Base-by-base conservation (phyloP, 805 yeast genomes). In the Priceomyces carsonii region DNA sequence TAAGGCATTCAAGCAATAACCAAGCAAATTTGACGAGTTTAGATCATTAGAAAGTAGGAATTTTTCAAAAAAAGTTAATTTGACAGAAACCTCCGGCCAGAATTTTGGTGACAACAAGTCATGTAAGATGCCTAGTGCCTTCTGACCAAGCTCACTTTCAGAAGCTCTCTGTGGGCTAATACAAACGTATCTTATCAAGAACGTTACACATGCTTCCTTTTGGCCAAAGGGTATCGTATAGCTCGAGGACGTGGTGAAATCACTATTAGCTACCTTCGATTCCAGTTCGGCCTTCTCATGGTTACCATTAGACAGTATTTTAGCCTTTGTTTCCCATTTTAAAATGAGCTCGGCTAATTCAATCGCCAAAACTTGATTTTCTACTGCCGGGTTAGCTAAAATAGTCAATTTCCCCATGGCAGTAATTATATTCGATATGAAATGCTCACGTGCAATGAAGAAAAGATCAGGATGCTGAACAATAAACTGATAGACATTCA, bases 71-170 rank as follows among this genome's bases (percentile, higher is more conserved):
- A 86, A 89, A 1, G 82, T 76, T 21, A 93, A 68, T 48, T 87
- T 87, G 13, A 93, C 89, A n/a, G 82, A 75, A 5, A 88, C 95
- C 46, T 88, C 96, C 0, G 87, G 73, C 98, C 98, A 91, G 42
- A 77, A 79, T 0, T 73, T 73, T 3, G 85, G 79, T 7, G 87
- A 79, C 37, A 90, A 64, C 9, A 91, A 66, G 35, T 79, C 81
- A 35, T 85, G 81, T 31, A 93, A 65, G 8, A 89, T 80, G n/a
- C 79, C 80, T 33, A 93, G 60, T 0, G 96, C 93, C 30, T 87
- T 77, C 39, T 81, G 81, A 9, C 96, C 95, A 3, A 88, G 62
- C 36, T 85, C 89, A 47, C 80, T 80, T 43, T 89, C 96, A 0
- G 93, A 78, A 0, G 91, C 89, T 43, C 93, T 73, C 39, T 85